Percentiles rank a stretch among this genome's conserved stretches.
Conservation (phyloP, 2,329 filamentous ascomycete genomes). For the Botryotinia convoluta region DNA sequence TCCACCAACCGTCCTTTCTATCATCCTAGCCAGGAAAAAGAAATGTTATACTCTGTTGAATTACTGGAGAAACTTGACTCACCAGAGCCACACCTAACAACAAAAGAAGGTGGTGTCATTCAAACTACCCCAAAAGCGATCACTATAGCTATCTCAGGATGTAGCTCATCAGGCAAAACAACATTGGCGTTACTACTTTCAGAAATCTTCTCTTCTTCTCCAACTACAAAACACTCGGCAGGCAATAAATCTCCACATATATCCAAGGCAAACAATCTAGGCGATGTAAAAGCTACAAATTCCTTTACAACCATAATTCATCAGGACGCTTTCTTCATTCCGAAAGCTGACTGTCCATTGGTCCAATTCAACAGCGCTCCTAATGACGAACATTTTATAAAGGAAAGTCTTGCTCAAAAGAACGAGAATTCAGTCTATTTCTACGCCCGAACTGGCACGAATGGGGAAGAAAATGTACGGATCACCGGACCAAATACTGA, state of each 20-base stretch:
- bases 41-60: neutral
- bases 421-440: constrained; percentile 12
- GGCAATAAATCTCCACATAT: neutral
- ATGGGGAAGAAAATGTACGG: neutral
- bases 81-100: neutral
- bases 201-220: neutral
- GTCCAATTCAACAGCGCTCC: constrained; percentile 13
- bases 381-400: constrained; percentile 20
- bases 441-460: neutral
- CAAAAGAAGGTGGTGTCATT: neutral
- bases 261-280: too few relatives aligned
- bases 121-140: neutral
- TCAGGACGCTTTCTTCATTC: constrained; percentile 31
- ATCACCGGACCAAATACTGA: constrained; percentile 26
- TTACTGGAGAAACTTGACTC: neutral
- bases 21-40: neutral
- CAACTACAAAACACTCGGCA: neutral
- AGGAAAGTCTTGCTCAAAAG: neutral
- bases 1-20: neutral
- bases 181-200: constrained; percentile 11
- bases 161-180: constrained; percentile 14
- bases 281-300: neutral
- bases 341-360: constrained; percentile 21
- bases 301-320: constrained; percentile 19
- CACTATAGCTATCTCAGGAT: constrained; percentile 13